Base-by-base conservation (phyloP, 345 rosid species). In the Limnanthes douglasii region DNA sequence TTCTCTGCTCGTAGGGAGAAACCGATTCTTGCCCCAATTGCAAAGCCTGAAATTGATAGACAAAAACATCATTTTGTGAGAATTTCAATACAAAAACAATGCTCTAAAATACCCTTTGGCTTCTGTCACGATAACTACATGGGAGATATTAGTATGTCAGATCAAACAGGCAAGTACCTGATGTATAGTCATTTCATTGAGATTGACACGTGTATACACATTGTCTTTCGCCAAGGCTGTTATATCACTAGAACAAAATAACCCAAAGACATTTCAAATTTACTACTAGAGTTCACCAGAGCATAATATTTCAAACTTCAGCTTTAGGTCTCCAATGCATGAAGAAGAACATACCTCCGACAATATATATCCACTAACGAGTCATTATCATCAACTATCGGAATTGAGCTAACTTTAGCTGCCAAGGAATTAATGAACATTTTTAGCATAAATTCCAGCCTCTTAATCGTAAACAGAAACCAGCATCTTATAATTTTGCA, bases 321-420 rank as follows among this genome's bases (percentile, higher is more conserved):
- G 43, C 33, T 15, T 15, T 45, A 31, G 16, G 1, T 24, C 31
- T 8, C 17, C 4, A 43, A 18, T 37, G 31, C 37, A 37, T 43
- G 27, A n/a, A 19, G 5, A n/a, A n/a, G n/a, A n/a, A 21, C 7
- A 48, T 43, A 83, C 95, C 95, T 78, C 50, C 95, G 70, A 11
- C 82, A 67, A 56, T 83, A 83, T 63, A 83, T 53, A 45, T 83
- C 95, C 44, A 83, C 26, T 41, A 83, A 64, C 15, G 95, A 67
- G 60, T 78, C 82, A 61, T 83, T 74, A 18, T 78, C 95, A 57
- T 75, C 82, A 33, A 83, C 95, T 27, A 83, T 62, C 0, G 92
- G 99, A 60, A 92, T 68, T 4, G 99, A 85, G 67, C 96, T 92
- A 30, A 92, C 90, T 49, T 69, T 66, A 41, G 93, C 99, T 92